Evolutionary conservation across 208 protist species (phyloP), one percentile per base, ranked within the genome.

Genomic region (Leishmania amazonensis): DNA sequence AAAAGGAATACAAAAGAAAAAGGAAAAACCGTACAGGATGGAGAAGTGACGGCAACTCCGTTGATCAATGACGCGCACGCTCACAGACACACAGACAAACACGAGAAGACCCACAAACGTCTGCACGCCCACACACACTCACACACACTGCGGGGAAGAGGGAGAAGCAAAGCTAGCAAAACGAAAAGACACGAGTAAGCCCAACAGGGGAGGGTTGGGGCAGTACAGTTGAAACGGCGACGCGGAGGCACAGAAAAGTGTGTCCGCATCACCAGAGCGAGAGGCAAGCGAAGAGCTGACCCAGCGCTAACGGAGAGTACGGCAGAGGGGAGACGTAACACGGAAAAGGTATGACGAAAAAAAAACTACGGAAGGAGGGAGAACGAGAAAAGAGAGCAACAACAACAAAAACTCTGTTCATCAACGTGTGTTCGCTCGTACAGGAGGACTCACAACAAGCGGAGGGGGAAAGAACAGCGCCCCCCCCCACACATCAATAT

Each of bases 41-140:
- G 51, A 51, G 40, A 77, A 35, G 35, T 17, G 74, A 47, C 31
- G 35, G 51, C 15, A 45, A 2, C 17, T 1, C n/a, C 40, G 19
- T 31, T 45, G 35, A 77, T 45, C 35, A 65, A 47, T 35, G 35
- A 64, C 35, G 53, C 49, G 53, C 3, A 40, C 9, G 49, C 21
- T 19, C 68, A 74, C 45, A 74, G 40, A 74, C 45, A 73, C 40
- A 72, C 35, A 74, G 5, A 74, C 42, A 74, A 24, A 53, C 70
- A 53, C 40, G 17, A 24, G 45, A 1, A 31, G 15, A 73, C 35
- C 2, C 24, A 68, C 31, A 42, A 68, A 21, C 15, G 31, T 49
- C 35, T 9, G 40, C 40, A 72, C 35, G 40, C 40, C 70, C 28
- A 74, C 40, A 21, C 70, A n/a, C 17, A 9, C 28, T 1, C 70